Evolutionary conservation across 2,329 filamentous ascomycete species (phyloP), one percentile per base, ranked within the genome.

Genomic region (Rutstroemia sp.): DNA sequence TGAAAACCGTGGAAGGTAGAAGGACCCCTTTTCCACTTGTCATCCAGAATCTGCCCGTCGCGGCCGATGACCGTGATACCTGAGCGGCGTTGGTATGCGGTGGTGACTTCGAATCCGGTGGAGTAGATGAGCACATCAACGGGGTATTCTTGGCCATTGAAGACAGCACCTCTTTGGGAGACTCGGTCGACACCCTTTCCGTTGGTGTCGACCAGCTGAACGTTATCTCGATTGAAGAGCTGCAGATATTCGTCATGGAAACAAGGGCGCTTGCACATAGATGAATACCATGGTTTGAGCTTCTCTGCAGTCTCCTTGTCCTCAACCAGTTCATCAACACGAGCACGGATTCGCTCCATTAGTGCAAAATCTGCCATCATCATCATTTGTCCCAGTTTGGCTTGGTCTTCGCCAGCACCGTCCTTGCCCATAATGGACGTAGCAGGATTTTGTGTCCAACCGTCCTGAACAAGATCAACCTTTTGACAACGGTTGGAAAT

Each of bases 71-170:
- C 27, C 4, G 27, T 51, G 8, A 56, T 56, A 2, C 54, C 54
- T 0, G 48, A 44, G 39, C 54, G 54, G 7, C 48, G 54, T n/a
- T 51, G 48, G 12, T 56, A 56, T 16, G 54, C 25, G 9, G 54
- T 56, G 7, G 78, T 74, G 0, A 81, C 78, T 23, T 75, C 72
- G 71, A 84, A 84, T 0, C 81, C 81, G 0, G 81, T 84, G 0
- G 81, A 81, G 7, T 79, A 73, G 23, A 84, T 70, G 14, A 84
- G 73, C 17, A 83, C 66, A 62, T 84, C 81, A 63, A 78, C 78
- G 19, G 77, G 73, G 45, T 74, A 67, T n/a, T 72, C 71, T 2
- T 64, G 65, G 2, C 70, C 72, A 0, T 68, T 58, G 17, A 79
- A 72, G 23, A 75, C 69, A 50, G 84, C 74, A 0, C 78, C 76